Evolutionary conservation across 78 protist species (phyloP).

Genomic region (Dictyostelium intermedium): DNA sequence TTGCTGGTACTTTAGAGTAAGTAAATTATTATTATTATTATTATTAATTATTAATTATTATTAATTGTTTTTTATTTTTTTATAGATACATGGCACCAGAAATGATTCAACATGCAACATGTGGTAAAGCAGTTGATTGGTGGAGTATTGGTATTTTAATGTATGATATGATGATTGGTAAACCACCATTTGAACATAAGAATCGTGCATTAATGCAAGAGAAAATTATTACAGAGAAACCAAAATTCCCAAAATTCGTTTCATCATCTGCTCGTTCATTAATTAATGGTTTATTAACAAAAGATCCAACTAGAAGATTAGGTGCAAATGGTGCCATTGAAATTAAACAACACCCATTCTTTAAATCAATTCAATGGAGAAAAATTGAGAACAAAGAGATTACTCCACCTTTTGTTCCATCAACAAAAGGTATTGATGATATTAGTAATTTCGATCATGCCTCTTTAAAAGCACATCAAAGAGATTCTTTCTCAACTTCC

Average conservation of each 20-base stretch:
- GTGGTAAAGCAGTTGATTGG: slow-evolving; percentile 83
- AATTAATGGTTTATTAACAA: slow-evolving; percentile 62
- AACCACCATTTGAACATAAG: slow-evolving; percentile 72
- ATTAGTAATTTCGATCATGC: slow-evolving; percentile 43
- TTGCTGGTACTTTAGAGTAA: slow-evolving; percentile 74
- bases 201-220: slow-evolving; percentile 26
- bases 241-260: slow-evolving; percentile 49
- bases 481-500: slow-evolving; percentile 10
- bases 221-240: slow-evolving; percentile 35
- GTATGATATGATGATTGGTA: slow-evolving; percentile 90
- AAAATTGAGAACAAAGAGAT: slow-evolving; percentile 24
- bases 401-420: slow-evolving; percentile 71
- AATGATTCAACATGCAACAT: slow-evolving; percentile 40
- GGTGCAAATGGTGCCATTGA: slow-evolving; percentile 81
- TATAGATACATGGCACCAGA: slow-evolving; percentile 58
- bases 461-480: background rate
- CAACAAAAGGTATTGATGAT: background rate
- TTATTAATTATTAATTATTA: background rate
- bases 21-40: background rate
- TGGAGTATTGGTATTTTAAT: slow-evolving; percentile 94
- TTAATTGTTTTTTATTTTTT: background rate
- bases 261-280: slow-evolving; percentile 58
- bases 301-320: slow-evolving; percentile 84
- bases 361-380: slow-evolving; percentile 69
- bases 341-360: slow-evolving; percentile 79